Evolutionary conservation across 805 yeast species (phyloP).

Genomic region (Torulaspora gathmanii): DNA sequence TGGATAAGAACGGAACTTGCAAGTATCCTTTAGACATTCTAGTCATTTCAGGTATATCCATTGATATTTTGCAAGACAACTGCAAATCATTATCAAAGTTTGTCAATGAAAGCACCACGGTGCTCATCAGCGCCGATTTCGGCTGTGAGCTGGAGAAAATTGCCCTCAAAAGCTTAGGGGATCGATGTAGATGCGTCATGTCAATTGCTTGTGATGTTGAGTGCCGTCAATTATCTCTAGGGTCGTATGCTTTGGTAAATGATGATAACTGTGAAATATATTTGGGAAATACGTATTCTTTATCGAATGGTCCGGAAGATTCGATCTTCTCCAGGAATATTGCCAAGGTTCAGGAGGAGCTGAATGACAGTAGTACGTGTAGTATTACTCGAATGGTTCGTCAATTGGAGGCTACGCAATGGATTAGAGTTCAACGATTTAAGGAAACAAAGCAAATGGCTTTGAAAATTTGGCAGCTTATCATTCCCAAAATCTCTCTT

Average conservation of each 20-base stretch:
- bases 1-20: constrained; percentile 9
- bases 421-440: constrained; percentile 19
- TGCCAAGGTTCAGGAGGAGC: constrained; percentile 9
- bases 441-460: constrained; percentile 23
- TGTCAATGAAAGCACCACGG: constrained; percentile 20
- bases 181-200: constrained; percentile 23
- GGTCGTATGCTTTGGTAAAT: constrained; percentile 32
- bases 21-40: constrained; percentile 28
- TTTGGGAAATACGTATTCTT: constrained; percentile 27
- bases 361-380: constrained; percentile 4
- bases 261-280: constrained; percentile 24
- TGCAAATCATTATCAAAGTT: constrained; percentile 19
- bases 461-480: constrained; percentile 27
- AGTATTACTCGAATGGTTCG: constrained; percentile 11
- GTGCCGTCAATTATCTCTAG: constrained; percentile 31
- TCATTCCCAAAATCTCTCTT: constrained; percentile 32
- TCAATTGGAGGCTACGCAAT: constrained; percentile 18
- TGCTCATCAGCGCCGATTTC: constrained; percentile 30
- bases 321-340: constrained; percentile 8
- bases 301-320: constrained; percentile 8
- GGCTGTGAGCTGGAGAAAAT: constrained; percentile 31
- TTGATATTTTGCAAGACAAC: constrained; percentile 21
- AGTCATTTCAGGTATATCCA: constrained; percentile 28
- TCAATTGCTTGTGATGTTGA: constrained; percentile 31
- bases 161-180: constrained; percentile 16